Conservation (phyloP, 2,329 filamentous ascomycete genomes). For the Geoglossum cookeanum region DNA sequence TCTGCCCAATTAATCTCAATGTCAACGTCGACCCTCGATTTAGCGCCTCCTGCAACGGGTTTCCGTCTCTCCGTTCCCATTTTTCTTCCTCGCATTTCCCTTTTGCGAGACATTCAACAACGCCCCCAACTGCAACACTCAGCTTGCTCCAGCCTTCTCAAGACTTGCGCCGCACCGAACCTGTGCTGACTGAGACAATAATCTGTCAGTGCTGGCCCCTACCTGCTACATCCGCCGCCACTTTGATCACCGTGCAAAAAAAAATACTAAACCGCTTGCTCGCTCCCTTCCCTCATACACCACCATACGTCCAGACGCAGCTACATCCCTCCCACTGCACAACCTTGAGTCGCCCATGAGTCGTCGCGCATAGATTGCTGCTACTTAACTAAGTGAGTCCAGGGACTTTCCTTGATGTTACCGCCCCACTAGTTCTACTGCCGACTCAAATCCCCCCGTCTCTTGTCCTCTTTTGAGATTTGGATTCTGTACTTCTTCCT, state of each 20-base stretch:
- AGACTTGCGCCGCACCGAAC: neutral
- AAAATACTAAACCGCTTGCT: too few species aligned
- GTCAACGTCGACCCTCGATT: neutral
- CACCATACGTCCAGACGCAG: neutral
- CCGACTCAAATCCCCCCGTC: neutral
- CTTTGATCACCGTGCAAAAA: neutral
- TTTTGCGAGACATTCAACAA: neutral
- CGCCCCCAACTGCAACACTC: neutral
- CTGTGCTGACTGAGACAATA: neutral
- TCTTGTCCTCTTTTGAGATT: neutral
- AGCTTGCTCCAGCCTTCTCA: neutral
- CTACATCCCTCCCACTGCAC: neutral
- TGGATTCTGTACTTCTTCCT: neutral
- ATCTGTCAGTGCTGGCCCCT: neutral
- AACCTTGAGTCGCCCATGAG: neutral
- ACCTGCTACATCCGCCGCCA: neutral
- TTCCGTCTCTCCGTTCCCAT: neutral
- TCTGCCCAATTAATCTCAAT: neutral
- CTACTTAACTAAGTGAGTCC: neutral
- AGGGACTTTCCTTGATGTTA: neutral
- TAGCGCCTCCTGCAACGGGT: neutral
- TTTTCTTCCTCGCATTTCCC: neutral
- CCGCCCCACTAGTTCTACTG: neutral
- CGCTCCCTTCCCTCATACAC: neutral
- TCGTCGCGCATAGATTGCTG: neutral